Percentiles rank a stretch among this genome's conserved stretches.
Conservation (phyloP, 768 basidiomycete species). For the Mycena chlorophos region DNA sequence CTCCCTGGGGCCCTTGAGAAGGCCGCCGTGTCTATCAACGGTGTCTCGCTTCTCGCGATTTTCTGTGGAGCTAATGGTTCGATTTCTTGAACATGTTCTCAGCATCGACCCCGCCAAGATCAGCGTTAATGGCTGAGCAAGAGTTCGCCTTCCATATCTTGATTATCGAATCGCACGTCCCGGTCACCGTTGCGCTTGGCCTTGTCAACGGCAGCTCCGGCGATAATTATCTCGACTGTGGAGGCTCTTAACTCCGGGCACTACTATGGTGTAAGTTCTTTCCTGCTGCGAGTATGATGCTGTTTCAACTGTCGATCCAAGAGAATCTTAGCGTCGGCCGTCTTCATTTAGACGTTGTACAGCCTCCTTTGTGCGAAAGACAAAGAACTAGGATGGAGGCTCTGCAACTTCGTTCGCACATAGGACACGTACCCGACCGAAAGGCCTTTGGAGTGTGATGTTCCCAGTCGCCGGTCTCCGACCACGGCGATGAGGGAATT, state of each 20-base stretch:
- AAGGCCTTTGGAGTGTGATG: too few species aligned
- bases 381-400: too few species aligned
- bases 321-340: slow-evolving; percentile 91
- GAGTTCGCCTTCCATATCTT: slow-evolving; percentile 8
- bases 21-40: slow-evolving; percentile 77
- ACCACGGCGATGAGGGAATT: not conserved
- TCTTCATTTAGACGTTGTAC: slow-evolving; percentile 86
- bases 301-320: slow-evolving; percentile 34
- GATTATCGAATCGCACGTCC: slow-evolving; percentile 16
- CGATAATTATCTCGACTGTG: slow-evolving; percentile 85
- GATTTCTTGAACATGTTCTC: slow-evolving; percentile 87
- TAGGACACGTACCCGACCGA: too few species aligned
- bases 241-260: slow-evolving; percentile 90
- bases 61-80: slow-evolving; percentile 89
- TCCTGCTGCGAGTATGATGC: slow-evolving; percentile 6
- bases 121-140: slow-evolving; percentile 81
- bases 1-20: slow-evolving; percentile 84
- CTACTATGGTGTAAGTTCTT: slow-evolving; percentile 84
- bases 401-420: too few species aligned
- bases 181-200: slow-evolving; percentile 89
- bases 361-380: too few species aligned
- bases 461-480: too few species aligned
- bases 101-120: slow-evolving; percentile 84
- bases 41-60: slow-evolving; percentile 94
- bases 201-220: slow-evolving; percentile 97